phyloP scores from a whole-genome alignment of 805 yeast species.

The Zygosaccharomyces pseudorouxii region DNA sequence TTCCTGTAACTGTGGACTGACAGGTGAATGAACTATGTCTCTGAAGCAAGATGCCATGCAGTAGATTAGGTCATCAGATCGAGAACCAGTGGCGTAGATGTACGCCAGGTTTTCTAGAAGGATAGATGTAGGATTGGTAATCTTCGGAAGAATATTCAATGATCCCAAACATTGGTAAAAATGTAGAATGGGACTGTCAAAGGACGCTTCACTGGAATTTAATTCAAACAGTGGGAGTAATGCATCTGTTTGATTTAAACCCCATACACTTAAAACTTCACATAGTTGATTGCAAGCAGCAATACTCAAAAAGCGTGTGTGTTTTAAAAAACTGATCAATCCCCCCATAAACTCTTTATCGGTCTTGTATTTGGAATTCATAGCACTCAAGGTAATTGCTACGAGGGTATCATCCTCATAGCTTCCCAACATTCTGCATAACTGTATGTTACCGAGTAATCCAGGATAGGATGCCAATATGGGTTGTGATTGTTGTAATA shows the following conservation, averaged over 20 bases:
- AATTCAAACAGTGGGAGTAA: slow-evolving; percentile 10
- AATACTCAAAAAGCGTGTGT: slow-evolving; percentile 1
- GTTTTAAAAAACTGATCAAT: slow-evolving; percentile 5
- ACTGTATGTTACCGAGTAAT: slow-evolving; percentile 10
- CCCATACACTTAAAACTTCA: slow-evolving; percentile 7
- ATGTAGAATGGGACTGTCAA: background rate
- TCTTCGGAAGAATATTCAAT: slow-evolving; percentile 6
- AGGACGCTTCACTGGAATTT: slow-evolving; percentile 3
- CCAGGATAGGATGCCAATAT: slow-evolving; percentile 14
- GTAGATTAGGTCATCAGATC: background rate
- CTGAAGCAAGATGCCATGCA: slow-evolving; percentile 12
- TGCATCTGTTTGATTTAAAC: slow-evolving; percentile 1
- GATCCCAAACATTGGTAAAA: slow-evolving; percentile 6
- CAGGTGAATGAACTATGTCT: slow-evolving; percentile 5
- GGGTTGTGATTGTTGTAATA: slow-evolving; percentile 9
- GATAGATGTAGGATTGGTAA: slow-evolving; percentile 3
- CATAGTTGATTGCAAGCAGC: background rate
- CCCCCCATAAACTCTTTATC: slow-evolving; percentile 5
- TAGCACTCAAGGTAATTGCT: slow-evolving; percentile 2
- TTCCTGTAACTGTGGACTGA: slow-evolving; percentile 3
- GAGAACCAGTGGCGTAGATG: slow-evolving; percentile 7
- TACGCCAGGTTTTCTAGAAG: slow-evolving; percentile 19
- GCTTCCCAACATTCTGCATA: slow-evolving; percentile 9
- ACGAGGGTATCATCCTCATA: slow-evolving; percentile 14
- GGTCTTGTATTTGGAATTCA: slow-evolving; percentile 11